A percentile compares a stretch with the other conserved stretches of the same genome.
These are phyloP conservation scores for Volvariella surrecta DNA, from an alignment of 1,284 basidiomycete species.

Conservation along the genomic window DNA sequence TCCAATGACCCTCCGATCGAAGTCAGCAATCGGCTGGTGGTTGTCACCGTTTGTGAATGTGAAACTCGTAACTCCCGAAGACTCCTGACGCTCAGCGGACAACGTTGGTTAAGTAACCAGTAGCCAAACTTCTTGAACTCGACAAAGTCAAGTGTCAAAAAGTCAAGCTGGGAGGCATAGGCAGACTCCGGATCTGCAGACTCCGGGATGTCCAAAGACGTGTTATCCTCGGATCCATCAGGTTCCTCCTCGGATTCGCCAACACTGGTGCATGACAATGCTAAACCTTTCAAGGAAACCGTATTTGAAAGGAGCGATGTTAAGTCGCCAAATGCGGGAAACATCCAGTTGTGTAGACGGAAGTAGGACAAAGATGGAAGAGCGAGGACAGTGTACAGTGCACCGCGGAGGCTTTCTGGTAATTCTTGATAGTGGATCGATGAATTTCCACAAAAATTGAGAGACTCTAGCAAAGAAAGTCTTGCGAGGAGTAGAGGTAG, in stretches of 20 bases:
- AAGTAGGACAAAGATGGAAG: slow-evolving; percentile 25
- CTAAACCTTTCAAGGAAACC: slow-evolving; percentile 24
- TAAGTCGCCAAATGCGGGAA: slow-evolving; percentile 24
- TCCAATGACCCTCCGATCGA: slow-evolving; percentile 26
- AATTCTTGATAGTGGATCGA: slow-evolving; percentile 26
- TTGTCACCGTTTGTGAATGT: slow-evolving; percentile 25
- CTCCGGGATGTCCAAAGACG: neutral
- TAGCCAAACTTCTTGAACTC: slow-evolving; percentile 24
- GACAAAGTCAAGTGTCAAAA: slow-evolving; percentile 30
- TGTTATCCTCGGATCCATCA: neutral
- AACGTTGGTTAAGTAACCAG: slow-evolving; percentile 26
- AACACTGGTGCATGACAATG: slow-evolving; percentile 24
- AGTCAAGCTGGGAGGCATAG: slow-evolving; percentile 19
- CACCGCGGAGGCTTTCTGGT: slow-evolving; percentile 22
- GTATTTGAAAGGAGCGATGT: slow-evolving; percentile 22
- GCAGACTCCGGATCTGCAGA: slow-evolving; percentile 1
- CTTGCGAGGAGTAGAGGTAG: slow-evolving; percentile 25
- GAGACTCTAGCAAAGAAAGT: slow-evolving; percentile 25
- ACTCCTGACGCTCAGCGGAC: slow-evolving; percentile 22
- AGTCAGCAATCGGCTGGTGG: slow-evolving; percentile 24
- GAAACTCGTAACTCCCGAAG: slow-evolving; percentile 32
- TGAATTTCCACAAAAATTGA: slow-evolving; percentile 28
- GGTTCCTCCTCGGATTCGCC: slow-evolving; percentile 15
- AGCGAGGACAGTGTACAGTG: slow-evolving; percentile 23
- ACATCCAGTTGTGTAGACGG: slow-evolving; percentile 29